Conservation (phyloP, 345 rosid genomes). For the Moricandia arvensis region DNA sequence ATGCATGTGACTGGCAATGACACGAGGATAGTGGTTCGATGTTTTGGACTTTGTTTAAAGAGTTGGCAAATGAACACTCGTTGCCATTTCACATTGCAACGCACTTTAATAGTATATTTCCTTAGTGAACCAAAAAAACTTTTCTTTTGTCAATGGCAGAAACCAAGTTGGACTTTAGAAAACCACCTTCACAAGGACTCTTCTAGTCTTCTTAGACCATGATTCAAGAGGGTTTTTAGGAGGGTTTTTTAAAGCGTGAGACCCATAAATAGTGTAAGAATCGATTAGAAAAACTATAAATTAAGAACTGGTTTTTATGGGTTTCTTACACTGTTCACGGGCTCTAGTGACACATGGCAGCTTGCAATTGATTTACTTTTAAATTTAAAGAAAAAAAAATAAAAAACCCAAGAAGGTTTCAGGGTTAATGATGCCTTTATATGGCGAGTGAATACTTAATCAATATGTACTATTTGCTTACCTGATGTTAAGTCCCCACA, state of each 20-base stretch:
- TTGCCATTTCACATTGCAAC: conserved; percentile 22
- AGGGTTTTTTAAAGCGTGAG: too few relatives aligned
- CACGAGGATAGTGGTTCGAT: conserved; percentile 34
- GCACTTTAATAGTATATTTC: conserved; percentile 12
- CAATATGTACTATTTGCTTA: background rate
- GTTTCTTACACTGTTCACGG: too few relatives aligned
- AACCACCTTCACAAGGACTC: background rate
- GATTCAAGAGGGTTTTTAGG: too few relatives aligned
- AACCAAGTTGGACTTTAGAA: background rate
- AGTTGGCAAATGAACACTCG: conserved; percentile 23
- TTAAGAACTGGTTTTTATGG: too few relatives aligned
- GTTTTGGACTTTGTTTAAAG: conserved; percentile 36
- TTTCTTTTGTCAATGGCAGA: conserved; percentile 3
- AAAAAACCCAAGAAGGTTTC: too few relatives aligned
- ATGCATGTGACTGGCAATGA: conserved; percentile 36
- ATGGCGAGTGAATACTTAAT: background rate
- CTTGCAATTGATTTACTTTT: too few relatives aligned
- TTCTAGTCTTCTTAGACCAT: too few relatives aligned
- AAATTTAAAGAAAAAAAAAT: too few relatives aligned
- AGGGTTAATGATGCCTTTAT: too few relatives aligned
- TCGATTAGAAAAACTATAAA: too few relatives aligned
- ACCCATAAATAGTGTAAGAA: too few relatives aligned
- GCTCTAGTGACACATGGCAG: too few relatives aligned
- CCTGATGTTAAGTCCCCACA: background rate
- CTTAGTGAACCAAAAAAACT: background rate